phyloP scores from a whole-genome alignment of 2,329 filamentous ascomycete species.

The Monilinia laxa region DNA sequence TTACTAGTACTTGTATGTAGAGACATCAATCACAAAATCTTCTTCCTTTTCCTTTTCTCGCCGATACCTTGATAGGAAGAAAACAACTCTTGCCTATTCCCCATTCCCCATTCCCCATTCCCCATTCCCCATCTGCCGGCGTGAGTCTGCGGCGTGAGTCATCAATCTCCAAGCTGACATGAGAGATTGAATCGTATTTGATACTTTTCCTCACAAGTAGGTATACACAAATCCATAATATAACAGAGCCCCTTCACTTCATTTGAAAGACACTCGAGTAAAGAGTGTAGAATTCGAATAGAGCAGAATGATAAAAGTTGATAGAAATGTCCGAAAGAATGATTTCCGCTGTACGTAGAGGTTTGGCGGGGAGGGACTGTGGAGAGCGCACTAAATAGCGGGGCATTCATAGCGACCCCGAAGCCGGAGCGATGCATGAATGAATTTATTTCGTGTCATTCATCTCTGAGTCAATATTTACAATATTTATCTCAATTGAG shows the following conservation, averaged over 20 bases:
- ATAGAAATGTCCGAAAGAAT: background rate
- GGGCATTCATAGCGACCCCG: background rate
- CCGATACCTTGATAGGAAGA: background rate
- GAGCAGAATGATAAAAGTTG: too few relatives aligned
- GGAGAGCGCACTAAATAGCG: slow-evolving; percentile 3
- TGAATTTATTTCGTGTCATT: slow-evolving; percentile 7
- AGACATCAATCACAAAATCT: background rate
- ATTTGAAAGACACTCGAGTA: too few relatives aligned
- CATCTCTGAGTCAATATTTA: background rate
- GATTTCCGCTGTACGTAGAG: background rate
- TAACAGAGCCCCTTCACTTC: too few relatives aligned
- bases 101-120: too few relatives aligned
- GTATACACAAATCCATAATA: too few relatives aligned
- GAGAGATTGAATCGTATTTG: too few relatives aligned
- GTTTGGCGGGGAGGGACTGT: background rate
- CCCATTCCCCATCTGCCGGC: too few relatives aligned
- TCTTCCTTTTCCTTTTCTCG: background rate
- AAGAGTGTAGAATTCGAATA: too few relatives aligned
- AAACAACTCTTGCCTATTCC: too few relatives aligned
- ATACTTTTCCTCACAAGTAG: too few relatives aligned
- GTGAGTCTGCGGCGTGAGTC: background rate
- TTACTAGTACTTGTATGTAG: background rate
- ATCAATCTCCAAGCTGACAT: background rate
- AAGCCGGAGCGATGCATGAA: slow-evolving; percentile 5
- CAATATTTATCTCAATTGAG: slow-evolving; percentile 7